These are phyloP conservation scores for Thinopyrum elongatum DNA, from an alignment of 176 grass and related monocot species.

Conservation along the genomic window DNA sequence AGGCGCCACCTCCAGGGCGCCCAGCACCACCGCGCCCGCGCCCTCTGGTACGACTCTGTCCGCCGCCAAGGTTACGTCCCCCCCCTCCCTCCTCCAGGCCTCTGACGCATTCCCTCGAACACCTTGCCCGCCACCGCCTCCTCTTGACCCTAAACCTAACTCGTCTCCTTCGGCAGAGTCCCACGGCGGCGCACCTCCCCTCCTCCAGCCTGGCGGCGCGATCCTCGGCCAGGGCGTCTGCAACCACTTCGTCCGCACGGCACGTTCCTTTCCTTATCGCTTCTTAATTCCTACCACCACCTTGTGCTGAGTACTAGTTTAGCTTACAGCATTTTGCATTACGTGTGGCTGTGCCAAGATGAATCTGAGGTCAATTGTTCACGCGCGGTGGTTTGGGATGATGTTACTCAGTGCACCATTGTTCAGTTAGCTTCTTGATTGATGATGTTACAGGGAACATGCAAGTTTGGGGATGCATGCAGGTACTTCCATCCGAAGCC, in stretches of 20 bases:
- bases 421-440: not conserved
- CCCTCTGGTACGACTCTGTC: conserved; percentile 76
- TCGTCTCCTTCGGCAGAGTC: conserved; percentile 26
- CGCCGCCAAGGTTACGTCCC: conserved; percentile 46
- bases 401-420: not conserved
- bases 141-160: not conserved
- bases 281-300: not conserved
- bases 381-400: too few relatives aligned
- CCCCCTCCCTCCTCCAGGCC: not conserved
- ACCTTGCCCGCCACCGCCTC: not conserved
- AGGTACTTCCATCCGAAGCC: conserved; percentile 81
- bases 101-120: conserved; percentile 42
- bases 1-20: conserved; percentile 75
- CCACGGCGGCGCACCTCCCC: conserved; percentile 24
- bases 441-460: conserved; percentile 47
- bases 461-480: conserved; percentile 61
- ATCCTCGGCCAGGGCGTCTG: conserved; percentile 56
- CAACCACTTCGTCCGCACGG: conserved; percentile 76
- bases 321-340: not conserved
- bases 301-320: not conserved
- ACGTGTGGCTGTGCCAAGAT: not conserved
- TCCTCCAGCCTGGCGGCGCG: conserved; percentile 46
- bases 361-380: not conserved
- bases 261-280: not conserved
- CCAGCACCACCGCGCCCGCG: conserved; percentile 65